Evolutionary conservation across 1,284 basidiomycete species (phyloP).

Genomic region (Amylostereum areolatum): DNA sequence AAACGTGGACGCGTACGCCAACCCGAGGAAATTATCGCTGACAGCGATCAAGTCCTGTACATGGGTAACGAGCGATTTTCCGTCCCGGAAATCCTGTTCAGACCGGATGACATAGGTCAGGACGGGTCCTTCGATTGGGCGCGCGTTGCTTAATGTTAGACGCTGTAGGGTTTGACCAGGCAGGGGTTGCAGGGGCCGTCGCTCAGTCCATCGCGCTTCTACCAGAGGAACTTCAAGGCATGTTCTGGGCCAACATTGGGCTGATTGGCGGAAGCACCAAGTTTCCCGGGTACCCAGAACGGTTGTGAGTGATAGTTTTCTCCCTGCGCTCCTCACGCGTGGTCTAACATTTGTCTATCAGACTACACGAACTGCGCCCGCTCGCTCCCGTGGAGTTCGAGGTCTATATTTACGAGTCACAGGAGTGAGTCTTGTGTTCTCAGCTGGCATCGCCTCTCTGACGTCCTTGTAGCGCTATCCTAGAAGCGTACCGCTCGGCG

Average conservation of each 20-base stretch:
- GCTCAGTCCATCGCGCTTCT: slow-evolving; percentile 69
- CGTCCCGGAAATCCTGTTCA: slow-evolving; percentile 86
- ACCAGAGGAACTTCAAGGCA: slow-evolving; percentile 74
- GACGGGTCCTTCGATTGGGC: slow-evolving; percentile 4
- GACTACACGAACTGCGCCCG: slow-evolving; percentile 65
- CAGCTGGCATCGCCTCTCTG: slow-evolving; percentile 2
- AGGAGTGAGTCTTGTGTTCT: slow-evolving; percentile 49
- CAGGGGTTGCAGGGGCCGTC: slow-evolving; percentile 72
- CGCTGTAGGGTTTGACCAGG: slow-evolving; percentile 68
- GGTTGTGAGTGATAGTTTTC: slow-evolving; percentile 52
- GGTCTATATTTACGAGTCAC: slow-evolving; percentile 63
- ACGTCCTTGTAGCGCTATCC: slow-evolving; percentile 53
- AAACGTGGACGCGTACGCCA: slow-evolving; percentile 63
- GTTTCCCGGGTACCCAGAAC: slow-evolving; percentile 66
- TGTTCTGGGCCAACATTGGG: slow-evolving; percentile 94
- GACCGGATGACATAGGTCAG: slow-evolving; percentile 83
- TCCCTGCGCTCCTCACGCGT: too few species aligned
- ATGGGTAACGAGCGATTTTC: slow-evolving; percentile 90
- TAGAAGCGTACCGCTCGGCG: slow-evolving; percentile 68
- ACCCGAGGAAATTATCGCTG: slow-evolving; percentile 43
- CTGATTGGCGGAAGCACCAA: slow-evolving; percentile 81
- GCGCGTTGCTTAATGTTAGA: slow-evolving; percentile 3
- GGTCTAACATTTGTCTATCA: too few species aligned
- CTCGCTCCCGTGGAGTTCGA: slow-evolving; percentile 76
- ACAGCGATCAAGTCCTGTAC: slow-evolving; percentile 74